Evolutionary conservation across 352 stramenopile species (phyloP), one percentile per base, ranked within the genome.

Genomic region (Pythium inflatum): DNA sequence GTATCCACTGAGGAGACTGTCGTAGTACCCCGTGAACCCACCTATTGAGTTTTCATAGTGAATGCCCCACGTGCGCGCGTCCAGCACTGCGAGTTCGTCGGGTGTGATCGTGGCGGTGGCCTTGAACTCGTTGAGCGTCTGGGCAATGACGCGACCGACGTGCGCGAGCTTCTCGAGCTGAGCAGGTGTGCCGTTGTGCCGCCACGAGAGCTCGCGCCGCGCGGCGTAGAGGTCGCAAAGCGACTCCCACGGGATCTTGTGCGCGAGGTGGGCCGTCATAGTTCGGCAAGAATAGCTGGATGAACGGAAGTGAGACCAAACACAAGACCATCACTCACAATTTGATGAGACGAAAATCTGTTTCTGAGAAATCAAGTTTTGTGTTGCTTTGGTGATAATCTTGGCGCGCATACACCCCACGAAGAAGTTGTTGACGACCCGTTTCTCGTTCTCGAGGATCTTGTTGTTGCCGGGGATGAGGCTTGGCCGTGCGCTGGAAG

Each of bases 1-100:
- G 40, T 73, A 73, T 30, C 66, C 66, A 7, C 31, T 9, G 24
- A 66, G 12, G 22, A 71, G 13, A 36, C 64, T 71, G 30, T 60
- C 18, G 34, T 60, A 58, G 33, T 56, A 66, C 2, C 54, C 63
- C 0, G 27, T 40, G 27, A n/a, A 46, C 1, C 27, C 58, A 33
- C 41, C 58, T 9, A 58, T 58, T 2, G 16, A 40, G 13, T 13
- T 3, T 27, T 40, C 41, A 13, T 20, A 46, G 38, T 3, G 18
- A 40, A 55, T 54, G 18, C 38, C 38, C 58, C 58, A 66, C 1
- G n/a, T 34, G 7, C 3, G 51, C 14, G 28, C 16, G 33, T 66
- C 18, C 2, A 66, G 22, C 24, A 1, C 13, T 14, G 50, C 31
- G n/a, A 5, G 20, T 18, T 66, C 58, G 13, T 66, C 43, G 2